Evolutionary conservation across 352 stramenopile species (phyloP), one percentile per base, ranked within the genome.

Genomic region (Phytopythium boreale): DNA sequence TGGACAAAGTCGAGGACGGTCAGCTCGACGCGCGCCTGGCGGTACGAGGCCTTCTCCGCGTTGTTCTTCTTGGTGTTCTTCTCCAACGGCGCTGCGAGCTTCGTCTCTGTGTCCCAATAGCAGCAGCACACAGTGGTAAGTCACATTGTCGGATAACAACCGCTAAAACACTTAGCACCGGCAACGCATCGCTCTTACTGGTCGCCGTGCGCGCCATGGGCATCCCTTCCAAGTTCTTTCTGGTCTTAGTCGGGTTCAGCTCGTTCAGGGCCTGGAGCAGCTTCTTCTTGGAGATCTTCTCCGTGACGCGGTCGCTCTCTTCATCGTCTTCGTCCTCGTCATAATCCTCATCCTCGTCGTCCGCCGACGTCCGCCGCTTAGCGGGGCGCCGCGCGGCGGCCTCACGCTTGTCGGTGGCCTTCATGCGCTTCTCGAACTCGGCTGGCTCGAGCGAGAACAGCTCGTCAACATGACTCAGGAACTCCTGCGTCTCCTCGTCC

Each of bases 221-320:
- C 63, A 89, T 78, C 1, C 59, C 62, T 37, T 87, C 87, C 57
- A 83, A 86, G 37, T 74, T 67, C 10, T 61, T 70, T 22, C 63
- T 60, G 12, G 62, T 41, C 34, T 67, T 71, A 43, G 74, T 79
- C 20, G 79, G 64, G 20, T 84, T 80, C 15, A 93, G 62, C 14
- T 90, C 85, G 59, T 72, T 72, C 26, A 94, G 66, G n/a, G 90
- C 71, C 57, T 90, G 88, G 0, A 91, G 56, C 49, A 94, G 66
- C 52, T 87, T 84, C 46, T 78, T 81, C 66, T 88, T 92, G 0
- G 81, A 77, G 49, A 94, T 94, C 10, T 77, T 77, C 64, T 90
- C 78, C 2, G 59, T 87, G 1, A 75, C 85, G 10, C 85, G 83
- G 20, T 94, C 80, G 29, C 90, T 82, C 26, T 75, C 79, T 6